A percentile compares a stretch with the other conserved stretches of the same genome.
phyloP scores from a whole-genome alignment of 495 filamentous ascomycete species.

The Xylaria venustula region DNA sequence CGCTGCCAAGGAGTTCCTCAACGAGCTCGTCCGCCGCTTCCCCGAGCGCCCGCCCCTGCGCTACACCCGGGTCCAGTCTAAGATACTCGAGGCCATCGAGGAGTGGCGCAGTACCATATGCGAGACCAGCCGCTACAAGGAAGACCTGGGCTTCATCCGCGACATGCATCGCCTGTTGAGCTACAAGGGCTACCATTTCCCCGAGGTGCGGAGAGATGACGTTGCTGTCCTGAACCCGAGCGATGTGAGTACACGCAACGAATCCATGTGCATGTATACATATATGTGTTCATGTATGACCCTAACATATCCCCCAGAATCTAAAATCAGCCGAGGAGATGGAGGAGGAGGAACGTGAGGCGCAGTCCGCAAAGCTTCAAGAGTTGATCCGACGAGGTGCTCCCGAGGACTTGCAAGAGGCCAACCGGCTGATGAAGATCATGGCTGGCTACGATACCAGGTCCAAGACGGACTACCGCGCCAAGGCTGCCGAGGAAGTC shows the following conservation, averaged over 20 bases:
- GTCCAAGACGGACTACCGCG: constrained; percentile 94
- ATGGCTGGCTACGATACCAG: constrained; percentile 97
- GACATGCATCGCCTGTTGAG: constrained; percentile 96
- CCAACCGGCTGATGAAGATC: constrained; percentile 95
- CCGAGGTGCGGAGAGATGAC: constrained; percentile 87
- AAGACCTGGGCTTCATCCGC: constrained; percentile 91
- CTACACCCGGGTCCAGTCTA: constrained; percentile 80
- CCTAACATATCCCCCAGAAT: constrained; percentile 55
- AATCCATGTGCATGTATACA: too few species aligned
- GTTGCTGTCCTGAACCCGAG: constrained; percentile 96
- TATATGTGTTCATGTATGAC: too few species aligned
- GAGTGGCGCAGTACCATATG: constrained; percentile 99
- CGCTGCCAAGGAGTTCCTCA: constrained; percentile 96
- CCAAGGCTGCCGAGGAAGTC: constrained; percentile 95
- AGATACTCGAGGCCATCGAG: constrained; percentile 94
- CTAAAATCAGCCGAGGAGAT: constrained; percentile 97
- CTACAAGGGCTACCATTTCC: constrained; percentile 96
- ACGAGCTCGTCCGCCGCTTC: constrained; percentile 95
- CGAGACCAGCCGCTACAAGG: constrained; percentile 94
- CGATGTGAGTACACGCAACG: constrained; percentile 63
- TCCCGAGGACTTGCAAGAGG: constrained; percentile 91
- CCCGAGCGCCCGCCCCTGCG: constrained; percentile 89
- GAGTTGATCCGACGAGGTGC: constrained; percentile 91
- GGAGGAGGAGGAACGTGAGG: constrained; percentile 93
- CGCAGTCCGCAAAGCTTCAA: constrained; percentile 94